Evolutionary conservation across 169 alveolate genomes (phyloP), one percentile per base, ranked within the genome.

Genomic region (Ichthyophthirius multifiliis): DNA sequence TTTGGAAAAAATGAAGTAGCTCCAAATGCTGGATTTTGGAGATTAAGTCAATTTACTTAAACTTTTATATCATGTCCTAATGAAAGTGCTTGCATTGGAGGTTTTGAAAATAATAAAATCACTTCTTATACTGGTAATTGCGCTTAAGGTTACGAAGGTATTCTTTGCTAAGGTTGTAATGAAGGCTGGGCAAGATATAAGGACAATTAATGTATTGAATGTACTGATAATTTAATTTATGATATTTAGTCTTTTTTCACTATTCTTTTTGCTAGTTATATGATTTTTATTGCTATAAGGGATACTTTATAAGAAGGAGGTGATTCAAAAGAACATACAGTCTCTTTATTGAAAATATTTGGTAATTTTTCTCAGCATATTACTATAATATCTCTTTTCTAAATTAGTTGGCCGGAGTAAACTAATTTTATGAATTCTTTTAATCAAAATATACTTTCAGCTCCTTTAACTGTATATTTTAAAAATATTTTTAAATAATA

Each of bases 11-110:
- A 15, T 65, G 32, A 23, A 2, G 87, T 85, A 0, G 83, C 82
- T 31, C 92, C 92, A 20, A 18, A 45, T 1, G 71, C 74, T 27
- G 89, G 87, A 16, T 87, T 43, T 74, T 87, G 92, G 92, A 71
- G 92, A 41, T 74, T 76, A 2, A 65, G 85, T 34, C 64, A 76
- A 6, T 27, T 27, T 27, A 65, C 82, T 32, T 83, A 83, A 23
- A 76, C 44, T 37, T 83, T 77, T 32, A 87, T 87, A 2, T 5
- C 32, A 23, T 87, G 92, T 27, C 85, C 84, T 0, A 43, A 75
- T 47, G n/a, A 39, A 6, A n/a, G 5, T 2, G 89, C 92, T n/a
- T 87, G 92, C 31, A 43, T 86, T 31, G 88, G 88, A 20, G 71
- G 71, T 27, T 23, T 4, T 3, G 43, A 1, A 2, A 18, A 55